These are phyloP conservation scores for Penicillium sp. DNA, from an alignment of 2,329 filamentous ascomycete species.

Conservation along the genomic window DNA sequence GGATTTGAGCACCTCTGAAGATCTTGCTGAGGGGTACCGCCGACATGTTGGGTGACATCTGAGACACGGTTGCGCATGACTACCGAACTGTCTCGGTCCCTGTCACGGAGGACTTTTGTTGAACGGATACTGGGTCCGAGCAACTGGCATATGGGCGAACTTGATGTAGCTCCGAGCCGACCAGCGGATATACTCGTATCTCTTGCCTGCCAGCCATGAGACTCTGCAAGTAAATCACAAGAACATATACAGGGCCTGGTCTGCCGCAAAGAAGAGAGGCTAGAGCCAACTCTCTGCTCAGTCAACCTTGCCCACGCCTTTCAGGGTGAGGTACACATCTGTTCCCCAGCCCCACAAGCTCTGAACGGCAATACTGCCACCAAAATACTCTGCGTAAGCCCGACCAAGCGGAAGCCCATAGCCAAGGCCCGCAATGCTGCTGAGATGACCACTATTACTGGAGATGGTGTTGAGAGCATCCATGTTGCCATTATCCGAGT, in stretches of 20 bases:
- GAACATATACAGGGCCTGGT: neutral
- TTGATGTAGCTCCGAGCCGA: too few species aligned
- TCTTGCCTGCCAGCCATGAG: too few species aligned
- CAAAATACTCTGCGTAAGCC: slow-evolving; percentile 97
- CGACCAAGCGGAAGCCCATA: slow-evolving; percentile 87
- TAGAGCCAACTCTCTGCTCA: slow-evolving; percentile 14
- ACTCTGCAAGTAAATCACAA: too few species aligned
- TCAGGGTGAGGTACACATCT: slow-evolving; percentile 59
- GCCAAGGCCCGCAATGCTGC: slow-evolving; percentile 84
- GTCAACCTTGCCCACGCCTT: slow-evolving; percentile 52
- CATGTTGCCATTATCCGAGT: slow-evolving; percentile 48
- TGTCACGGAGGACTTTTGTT: too few species aligned
- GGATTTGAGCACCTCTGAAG: too few species aligned
- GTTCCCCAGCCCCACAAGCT: slow-evolving; percentile 90
- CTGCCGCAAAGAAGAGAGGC: neutral
- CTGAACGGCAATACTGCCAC: slow-evolving; percentile 90
- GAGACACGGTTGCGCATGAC: too few species aligned
- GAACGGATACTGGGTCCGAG: too few species aligned
- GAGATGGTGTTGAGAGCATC: slow-evolving; percentile 73
- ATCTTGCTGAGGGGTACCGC: too few species aligned
- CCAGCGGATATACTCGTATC: too few species aligned
- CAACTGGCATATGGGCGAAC: too few species aligned
- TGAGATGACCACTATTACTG: slow-evolving; percentile 62
- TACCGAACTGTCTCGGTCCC: too few species aligned
- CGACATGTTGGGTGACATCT: too few species aligned